Conservation (phyloP, 2,329 filamentous ascomycete genomes). For the Berkeleyomyces rouxiae region DNA sequence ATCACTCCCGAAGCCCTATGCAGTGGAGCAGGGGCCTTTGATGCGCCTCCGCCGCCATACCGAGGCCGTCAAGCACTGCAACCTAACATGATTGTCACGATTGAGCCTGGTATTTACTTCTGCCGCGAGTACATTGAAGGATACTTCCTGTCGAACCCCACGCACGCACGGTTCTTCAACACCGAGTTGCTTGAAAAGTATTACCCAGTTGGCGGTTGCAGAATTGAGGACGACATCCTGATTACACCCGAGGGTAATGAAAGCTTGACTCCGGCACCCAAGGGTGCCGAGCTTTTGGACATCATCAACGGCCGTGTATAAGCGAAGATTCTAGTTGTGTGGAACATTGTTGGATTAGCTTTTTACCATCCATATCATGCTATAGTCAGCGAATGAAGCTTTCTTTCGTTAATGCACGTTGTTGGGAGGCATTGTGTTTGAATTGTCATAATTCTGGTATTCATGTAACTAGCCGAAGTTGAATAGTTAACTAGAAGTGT, state of each 20-base stretch:
- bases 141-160: conserved; percentile 42
- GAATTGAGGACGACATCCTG: conserved; percentile 82
- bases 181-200: conserved; percentile 46
- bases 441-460: too few relatives aligned
- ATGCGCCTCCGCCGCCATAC: conserved; percentile 17
- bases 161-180: conserved; percentile 49
- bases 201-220: conserved; percentile 69
- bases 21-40: conserved; percentile 2
- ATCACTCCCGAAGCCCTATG: conserved; percentile 24
- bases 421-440: too few relatives aligned
- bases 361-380: too few relatives aligned
- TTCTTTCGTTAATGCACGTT: too few relatives aligned
- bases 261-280: conserved; percentile 67
- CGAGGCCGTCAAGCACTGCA: conserved; percentile 28
- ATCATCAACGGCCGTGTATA: conserved; percentile 32
- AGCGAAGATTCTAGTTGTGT: neutral
- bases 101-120: conserved; percentile 72
- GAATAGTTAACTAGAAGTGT: neutral
- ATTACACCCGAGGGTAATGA: conserved; percentile 65
- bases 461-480: neutral
- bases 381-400: too few relatives aligned
- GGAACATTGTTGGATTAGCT: too few relatives aligned
- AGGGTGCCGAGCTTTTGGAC: conserved; percentile 52
- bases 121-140: conserved; percentile 55
- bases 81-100: conserved; percentile 55